Conservation (phyloP, 805 yeast genomes). For the Saccharomyces cerevisiae region DNA sequence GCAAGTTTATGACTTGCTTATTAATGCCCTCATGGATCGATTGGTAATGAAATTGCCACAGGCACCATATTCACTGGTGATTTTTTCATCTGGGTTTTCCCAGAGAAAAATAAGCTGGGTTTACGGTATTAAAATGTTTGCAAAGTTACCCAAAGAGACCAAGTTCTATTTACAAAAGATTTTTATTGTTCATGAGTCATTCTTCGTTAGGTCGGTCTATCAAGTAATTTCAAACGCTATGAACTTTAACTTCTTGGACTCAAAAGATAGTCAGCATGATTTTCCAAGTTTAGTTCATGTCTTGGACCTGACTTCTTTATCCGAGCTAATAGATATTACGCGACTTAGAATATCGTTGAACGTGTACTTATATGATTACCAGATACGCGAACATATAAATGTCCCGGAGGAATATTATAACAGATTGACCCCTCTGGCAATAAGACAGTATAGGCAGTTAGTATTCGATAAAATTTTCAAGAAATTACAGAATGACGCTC, state of each 20-base stretch:
- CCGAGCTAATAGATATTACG: slow-evolving; percentile 63
- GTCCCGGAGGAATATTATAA: slow-evolving; percentile 36
- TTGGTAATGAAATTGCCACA: slow-evolving; percentile 52
- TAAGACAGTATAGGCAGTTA: slow-evolving; percentile 31
- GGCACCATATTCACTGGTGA: slow-evolving; percentile 55
- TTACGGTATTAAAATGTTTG: slow-evolving; percentile 56
- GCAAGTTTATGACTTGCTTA: slow-evolving; percentile 30
- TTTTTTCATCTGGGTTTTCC: slow-evolving; percentile 77
- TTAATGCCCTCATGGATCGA: slow-evolving; percentile 49
- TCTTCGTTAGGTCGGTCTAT: slow-evolving; percentile 74
- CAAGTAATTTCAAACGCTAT: slow-evolving; percentile 62
- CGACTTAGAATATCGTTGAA: slow-evolving; percentile 65
- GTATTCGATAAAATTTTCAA: slow-evolving; percentile 45
- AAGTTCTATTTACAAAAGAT: slow-evolving; percentile 51
- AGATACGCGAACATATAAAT: slow-evolving; percentile 41
- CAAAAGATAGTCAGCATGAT: slow-evolving; percentile 29
- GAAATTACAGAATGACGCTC: slow-evolving; percentile 39
- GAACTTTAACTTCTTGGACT: slow-evolving; percentile 37
- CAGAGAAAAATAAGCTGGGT: slow-evolving; percentile 46
- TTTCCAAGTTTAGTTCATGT: slow-evolving; percentile 34
- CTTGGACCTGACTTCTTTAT: slow-evolving; percentile 43
- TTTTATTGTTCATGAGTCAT: slow-evolving; percentile 81
- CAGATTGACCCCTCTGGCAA: slow-evolving; percentile 21
- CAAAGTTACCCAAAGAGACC: slow-evolving; percentile 48
- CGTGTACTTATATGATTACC: slow-evolving; percentile 61